A percentile compares a stretch with the other conserved stretches of the same genome.
These are phyloP conservation scores for Ophiostoma piceae DNA, from an alignment of 2,329 filamentous ascomycete species.

Conservation along the genomic window DNA sequence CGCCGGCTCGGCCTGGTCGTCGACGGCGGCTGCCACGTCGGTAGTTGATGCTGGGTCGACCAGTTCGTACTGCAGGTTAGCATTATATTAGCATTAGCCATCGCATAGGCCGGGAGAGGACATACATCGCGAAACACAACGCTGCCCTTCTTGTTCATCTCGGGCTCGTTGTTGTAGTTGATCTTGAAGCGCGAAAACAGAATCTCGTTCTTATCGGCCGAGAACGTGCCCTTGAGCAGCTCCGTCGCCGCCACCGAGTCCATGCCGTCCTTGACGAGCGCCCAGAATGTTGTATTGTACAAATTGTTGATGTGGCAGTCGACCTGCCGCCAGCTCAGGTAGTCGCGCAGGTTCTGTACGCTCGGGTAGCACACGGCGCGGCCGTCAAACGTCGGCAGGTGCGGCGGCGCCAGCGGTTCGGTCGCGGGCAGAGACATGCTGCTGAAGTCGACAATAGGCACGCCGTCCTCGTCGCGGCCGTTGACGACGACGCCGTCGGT, in stretches of 20 bases:
- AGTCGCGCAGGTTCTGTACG: slow-evolving; percentile 77
- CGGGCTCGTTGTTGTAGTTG: slow-evolving; percentile 95
- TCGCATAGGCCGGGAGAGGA: slow-evolving; percentile 18
- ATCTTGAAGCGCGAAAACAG: slow-evolving; percentile 82
- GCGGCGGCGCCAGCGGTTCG: slow-evolving; percentile 60
- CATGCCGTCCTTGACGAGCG: slow-evolving; percentile 68
- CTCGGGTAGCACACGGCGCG: slow-evolving; percentile 86
- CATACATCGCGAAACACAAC: slow-evolving; percentile 77
- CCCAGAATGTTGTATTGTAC: slow-evolving; percentile 97
- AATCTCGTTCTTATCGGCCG: slow-evolving; percentile 92
- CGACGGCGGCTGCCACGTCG: slow-evolving; percentile 43
- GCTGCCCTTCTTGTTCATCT: slow-evolving; percentile 90
- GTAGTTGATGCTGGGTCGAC: slow-evolving; percentile 54
- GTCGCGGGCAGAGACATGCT: slow-evolving; percentile 25
- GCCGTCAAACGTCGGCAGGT: slow-evolving; percentile 88
- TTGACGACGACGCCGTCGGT: slow-evolving; percentile 2
- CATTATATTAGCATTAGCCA: too few species aligned
- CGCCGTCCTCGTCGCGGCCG: slow-evolving; percentile 15
- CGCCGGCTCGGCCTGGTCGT: slow-evolving; percentile 47
- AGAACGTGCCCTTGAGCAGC: slow-evolving; percentile 72
- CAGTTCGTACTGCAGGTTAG: slow-evolving; percentile 56
- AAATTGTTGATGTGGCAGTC: slow-evolving; percentile 99
- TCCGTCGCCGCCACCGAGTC: slow-evolving; percentile 67
- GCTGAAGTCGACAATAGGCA: slow-evolving; percentile 3
- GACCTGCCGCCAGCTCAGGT: slow-evolving; percentile 94